These are phyloP conservation scores for Urostyla sp. DNA, from an alignment of 73 alveolate genomes.

Conservation along the genomic window DNA sequence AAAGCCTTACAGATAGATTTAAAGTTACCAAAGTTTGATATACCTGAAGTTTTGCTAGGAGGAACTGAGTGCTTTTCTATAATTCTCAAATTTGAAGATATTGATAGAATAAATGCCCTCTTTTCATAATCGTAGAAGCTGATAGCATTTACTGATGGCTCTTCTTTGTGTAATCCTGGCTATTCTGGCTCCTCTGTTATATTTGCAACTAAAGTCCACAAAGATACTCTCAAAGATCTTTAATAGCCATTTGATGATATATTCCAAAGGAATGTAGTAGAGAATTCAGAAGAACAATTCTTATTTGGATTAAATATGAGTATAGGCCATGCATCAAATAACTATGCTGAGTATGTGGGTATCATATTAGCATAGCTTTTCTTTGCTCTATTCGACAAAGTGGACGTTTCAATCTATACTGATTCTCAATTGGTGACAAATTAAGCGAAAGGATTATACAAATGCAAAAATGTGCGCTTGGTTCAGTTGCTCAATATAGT, in stretches of 20 bases:
- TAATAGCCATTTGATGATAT: background rate
- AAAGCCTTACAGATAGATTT: background rate
- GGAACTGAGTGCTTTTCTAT: background rate
- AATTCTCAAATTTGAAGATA: background rate
- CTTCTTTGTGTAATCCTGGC: constrained; percentile 60
- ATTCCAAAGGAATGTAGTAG: too few relatives aligned
- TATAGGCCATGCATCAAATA: constrained; percentile 52
- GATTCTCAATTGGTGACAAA: constrained; percentile 54
- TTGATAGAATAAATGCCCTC: background rate
- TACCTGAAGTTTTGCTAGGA: background rate
- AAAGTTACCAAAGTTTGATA: background rate
- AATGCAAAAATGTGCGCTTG: constrained; percentile 14
- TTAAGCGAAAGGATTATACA: constrained; percentile 44
- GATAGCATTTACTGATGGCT: constrained; percentile 49
- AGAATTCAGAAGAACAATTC: constrained; percentile 38
- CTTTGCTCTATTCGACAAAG: constrained; percentile 25
- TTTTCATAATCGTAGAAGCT: constrained; percentile 1
- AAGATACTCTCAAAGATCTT: background rate
- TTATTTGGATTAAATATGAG: constrained; percentile 34
- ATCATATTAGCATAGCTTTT: constrained; percentile 25
- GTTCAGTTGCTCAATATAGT: constrained; percentile 26
- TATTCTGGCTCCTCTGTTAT: background rate
- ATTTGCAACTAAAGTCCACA: background rate
- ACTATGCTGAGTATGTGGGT: constrained; percentile 64
- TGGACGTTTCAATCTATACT: constrained; percentile 6